Conservation (phyloP, 495 filamentous ascomycete genomes). For the Penicillium dipodomyicola region DNA sequence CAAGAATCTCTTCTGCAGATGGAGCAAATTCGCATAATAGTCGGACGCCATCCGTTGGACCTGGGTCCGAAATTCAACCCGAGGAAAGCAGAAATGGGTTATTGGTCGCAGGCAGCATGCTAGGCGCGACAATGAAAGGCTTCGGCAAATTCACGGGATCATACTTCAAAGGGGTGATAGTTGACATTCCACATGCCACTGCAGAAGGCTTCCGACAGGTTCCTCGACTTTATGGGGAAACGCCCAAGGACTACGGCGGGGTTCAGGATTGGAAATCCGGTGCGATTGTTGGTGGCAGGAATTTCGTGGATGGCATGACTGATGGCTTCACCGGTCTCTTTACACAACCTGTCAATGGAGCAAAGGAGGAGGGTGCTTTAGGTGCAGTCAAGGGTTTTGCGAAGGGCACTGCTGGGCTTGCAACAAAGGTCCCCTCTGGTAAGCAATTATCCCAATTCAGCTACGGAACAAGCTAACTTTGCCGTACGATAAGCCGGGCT, state of each 20-base stretch:
- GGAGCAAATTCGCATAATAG: neutral
- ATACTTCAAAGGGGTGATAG: conserved; percentile 35
- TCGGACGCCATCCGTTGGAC: conserved; percentile 4
- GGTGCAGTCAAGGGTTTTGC: conserved; percentile 58
- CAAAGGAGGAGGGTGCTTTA: conserved; percentile 52
- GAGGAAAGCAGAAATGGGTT: conserved; percentile 1
- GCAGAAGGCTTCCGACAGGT: conserved; percentile 83
- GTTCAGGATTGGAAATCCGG: conserved; percentile 41
- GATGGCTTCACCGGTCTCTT: conserved; percentile 72
- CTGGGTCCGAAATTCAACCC: conserved; percentile 11
- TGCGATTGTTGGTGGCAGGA: conserved; percentile 41
- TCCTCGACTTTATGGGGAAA: conserved; percentile 70
- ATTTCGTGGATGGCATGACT: conserved; percentile 68
- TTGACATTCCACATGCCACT: conserved; percentile 70
- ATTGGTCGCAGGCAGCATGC: conserved; percentile 23
- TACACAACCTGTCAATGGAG: conserved; percentile 61
- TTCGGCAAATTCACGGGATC: conserved; percentile 33
- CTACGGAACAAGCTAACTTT: neutral
- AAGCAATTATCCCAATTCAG: neutral
- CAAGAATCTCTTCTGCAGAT: neutral
- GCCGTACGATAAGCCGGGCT: neutral
- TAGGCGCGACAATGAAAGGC: conserved; percentile 29
- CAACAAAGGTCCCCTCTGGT: conserved; percentile 56
- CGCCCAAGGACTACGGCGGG: conserved; percentile 38
- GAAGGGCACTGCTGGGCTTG: conserved; percentile 71